Evolutionary conservation across 805 yeast species (phyloP), one percentile per base, ranked within the genome.

Genomic region (Schwanniomyces vanrijiae): DNA sequence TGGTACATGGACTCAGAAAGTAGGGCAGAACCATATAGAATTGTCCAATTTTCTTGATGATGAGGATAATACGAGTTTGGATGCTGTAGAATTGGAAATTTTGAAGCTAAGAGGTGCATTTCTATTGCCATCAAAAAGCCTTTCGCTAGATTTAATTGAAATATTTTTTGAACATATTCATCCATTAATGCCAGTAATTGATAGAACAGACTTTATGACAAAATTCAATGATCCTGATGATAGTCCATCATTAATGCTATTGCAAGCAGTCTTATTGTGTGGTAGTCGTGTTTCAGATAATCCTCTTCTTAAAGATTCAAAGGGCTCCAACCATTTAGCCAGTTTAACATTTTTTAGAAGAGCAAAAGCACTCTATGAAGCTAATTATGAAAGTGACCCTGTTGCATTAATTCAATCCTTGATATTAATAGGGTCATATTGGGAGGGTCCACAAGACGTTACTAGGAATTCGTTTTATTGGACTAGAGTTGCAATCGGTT

Each of bases 361-460:
- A 14, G 91, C 90, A 3, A 85, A 84, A 65, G 88, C 90, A 0
- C 65, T 88, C 21, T 86, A 80, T 61, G 92, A 87, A 56, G 78
- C 87, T 1, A 80, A 78, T 51, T 80, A 80, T 53, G 94, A 88
- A 64, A 66, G 75, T 26, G 90, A 86, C 56, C 80, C 87, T 1
- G 69, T 84, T 1, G 66, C 80, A 5, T 65, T 84, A 20, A 73
- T 87, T 7, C 90, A 85, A 57, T 75, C 90, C 0, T 67, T 84
- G 33, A 62, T 82, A 19, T 64, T 87, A 24, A 73, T 88, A 50
- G 85, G 87, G 0, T 77, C 83, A 55, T 84, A 82, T 64, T 83
- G 90, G 83, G 91, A 84, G 52, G 84, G 88, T 2, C 86, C 87
- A 8, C 85, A 85, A 53, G 83, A 81, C 54, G 83, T 82, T 31